Evolutionary conservation across 768 basidiomycete species (phyloP).

Genomic region (Hygrocybe punicea): DNA sequence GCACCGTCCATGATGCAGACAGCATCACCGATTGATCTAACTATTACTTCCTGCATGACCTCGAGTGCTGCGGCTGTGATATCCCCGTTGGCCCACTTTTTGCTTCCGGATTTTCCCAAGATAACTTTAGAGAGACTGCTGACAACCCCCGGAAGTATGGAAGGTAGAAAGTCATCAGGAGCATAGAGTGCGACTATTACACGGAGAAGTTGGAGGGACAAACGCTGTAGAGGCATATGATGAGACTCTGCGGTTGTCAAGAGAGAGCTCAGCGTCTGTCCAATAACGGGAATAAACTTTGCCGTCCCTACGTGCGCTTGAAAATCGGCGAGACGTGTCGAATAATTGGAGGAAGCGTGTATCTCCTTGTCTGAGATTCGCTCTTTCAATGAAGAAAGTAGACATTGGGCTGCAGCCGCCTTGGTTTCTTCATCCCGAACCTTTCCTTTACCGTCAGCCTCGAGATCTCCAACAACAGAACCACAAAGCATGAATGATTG

Average conservation of each 20-base stretch:
- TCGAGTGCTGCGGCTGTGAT: constrained; percentile 55
- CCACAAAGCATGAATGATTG: constrained; percentile 79
- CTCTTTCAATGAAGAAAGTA: constrained; percentile 59
- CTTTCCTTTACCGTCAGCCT: constrained; percentile 64
- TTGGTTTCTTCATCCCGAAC: constrained; percentile 79
- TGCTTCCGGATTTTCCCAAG: constrained; percentile 49
- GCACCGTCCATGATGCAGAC: constrained; percentile 62
- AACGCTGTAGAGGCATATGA: constrained; percentile 57
- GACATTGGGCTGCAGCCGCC: constrained; percentile 65
- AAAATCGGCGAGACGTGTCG: constrained; percentile 36
- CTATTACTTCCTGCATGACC: constrained; percentile 53
- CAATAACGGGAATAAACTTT: constrained; percentile 71
- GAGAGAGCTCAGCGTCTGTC: constrained; percentile 77
- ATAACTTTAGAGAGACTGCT: constrained; percentile 73
- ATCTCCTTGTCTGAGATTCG: constrained; percentile 42
- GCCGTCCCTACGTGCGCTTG: constrained; percentile 43
- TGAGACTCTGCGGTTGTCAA: constrained; percentile 55
- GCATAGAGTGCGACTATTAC: constrained; percentile 57
- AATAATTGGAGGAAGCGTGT: constrained; percentile 17
- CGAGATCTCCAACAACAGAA: constrained; percentile 61
- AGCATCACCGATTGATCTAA: constrained; percentile 62
- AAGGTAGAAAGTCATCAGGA: constrained; percentile 52
- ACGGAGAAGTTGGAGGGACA: constrained; percentile 57
- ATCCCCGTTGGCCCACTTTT: constrained; percentile 73
- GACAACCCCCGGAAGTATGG: constrained; percentile 80